Percentiles rank a stretch among this genome's conserved stretches.
These are phyloP conservation scores for Tanacetum coccineum DNA, from an alignment of 129 eudicot species.

Conservation along the genomic window DNA sequence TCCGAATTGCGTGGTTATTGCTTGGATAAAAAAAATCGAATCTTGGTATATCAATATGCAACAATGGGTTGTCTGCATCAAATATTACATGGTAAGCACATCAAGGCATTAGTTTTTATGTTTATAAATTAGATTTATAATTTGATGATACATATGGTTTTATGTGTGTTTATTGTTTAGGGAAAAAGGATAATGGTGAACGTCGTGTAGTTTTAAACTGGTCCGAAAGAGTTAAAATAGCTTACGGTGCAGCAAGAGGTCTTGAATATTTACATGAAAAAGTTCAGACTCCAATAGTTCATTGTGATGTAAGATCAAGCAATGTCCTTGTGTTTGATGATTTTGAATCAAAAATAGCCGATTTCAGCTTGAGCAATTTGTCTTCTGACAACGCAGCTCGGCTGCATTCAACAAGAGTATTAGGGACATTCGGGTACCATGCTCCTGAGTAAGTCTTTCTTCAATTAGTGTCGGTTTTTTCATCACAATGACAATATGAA, in stretches of 20 bases:
- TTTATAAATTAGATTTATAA: not conserved
- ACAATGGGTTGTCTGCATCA: slow-evolving; percentile 38
- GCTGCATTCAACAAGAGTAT: slow-evolving; percentile 42
- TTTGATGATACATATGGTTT: not conserved
- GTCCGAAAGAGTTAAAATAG: slow-evolving; percentile 36
- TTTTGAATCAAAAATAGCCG: slow-evolving; percentile 38
- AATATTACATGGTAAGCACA: slow-evolving; percentile 68
- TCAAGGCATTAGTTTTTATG: not conserved
- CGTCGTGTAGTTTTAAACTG: slow-evolving; percentile 41
- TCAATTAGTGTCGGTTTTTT: not conserved
- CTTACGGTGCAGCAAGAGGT: slow-evolving; percentile 42
- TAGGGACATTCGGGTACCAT: slow-evolving; percentile 47
- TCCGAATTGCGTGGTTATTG: slow-evolving; percentile 29
- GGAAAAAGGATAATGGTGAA: slow-evolving; percentile 66
- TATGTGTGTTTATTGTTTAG: slow-evolving; percentile 25
- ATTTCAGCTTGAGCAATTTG: slow-evolving; percentile 40
- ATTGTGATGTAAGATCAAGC: slow-evolving; percentile 39
- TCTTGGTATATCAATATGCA: slow-evolving; percentile 48
- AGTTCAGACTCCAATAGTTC: slow-evolving; percentile 35
- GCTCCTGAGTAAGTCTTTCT: slow-evolving; percentile 42
- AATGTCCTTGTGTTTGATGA: slow-evolving; percentile 41
- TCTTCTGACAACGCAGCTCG: slow-evolving; percentile 47
- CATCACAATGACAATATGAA: slow-evolving; percentile 4
- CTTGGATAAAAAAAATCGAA: slow-evolving; percentile 27
- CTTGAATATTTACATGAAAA: slow-evolving; percentile 44